phyloP scores from a whole-genome alignment of 2,329 filamentous ascomycete genomes.

The Ramularia endophylla region DNA sequence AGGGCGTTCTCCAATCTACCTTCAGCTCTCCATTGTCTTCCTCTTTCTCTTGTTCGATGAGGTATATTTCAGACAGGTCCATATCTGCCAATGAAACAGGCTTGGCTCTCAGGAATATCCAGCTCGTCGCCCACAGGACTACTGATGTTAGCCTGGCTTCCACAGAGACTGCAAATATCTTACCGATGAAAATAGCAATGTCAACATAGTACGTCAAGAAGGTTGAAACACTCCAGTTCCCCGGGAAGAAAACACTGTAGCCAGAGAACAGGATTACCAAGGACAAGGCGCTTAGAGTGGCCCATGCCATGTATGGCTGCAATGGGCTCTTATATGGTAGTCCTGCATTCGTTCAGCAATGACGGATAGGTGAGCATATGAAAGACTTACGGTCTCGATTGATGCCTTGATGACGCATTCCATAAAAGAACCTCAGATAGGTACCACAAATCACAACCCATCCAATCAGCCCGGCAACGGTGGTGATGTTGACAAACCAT shows the following conservation, averaged over 20 bases:
- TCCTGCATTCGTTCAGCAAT: slow-evolving; percentile 2
- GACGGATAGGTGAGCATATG: no score
- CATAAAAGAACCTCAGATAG: slow-evolving; percentile 13
- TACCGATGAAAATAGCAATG: slow-evolving; percentile 13
- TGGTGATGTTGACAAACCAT: slow-evolving; percentile 18
- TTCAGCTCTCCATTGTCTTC: slow-evolving; percentile 4
- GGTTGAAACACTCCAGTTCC: slow-evolving; percentile 29
- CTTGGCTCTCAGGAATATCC: slow-evolving; percentile 3
- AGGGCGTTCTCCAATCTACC: no score
- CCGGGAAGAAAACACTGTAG: slow-evolving; percentile 49
- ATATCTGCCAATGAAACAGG: slow-evolving; percentile 5
- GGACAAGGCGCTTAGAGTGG: slow-evolving; percentile 50
- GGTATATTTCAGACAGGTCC: slow-evolving; percentile 12
- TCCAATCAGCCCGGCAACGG: slow-evolving; percentile 12
- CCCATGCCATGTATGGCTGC: slow-evolving; percentile 52
- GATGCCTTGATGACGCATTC: slow-evolving; percentile 9
- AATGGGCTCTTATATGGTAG: slow-evolving; percentile 37
- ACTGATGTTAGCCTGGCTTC: not conserved
- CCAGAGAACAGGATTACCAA: slow-evolving; percentile 63
- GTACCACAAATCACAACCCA: slow-evolving; percentile 16
- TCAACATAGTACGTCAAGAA: slow-evolving; percentile 17
- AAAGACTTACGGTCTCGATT: slow-evolving; percentile 7
- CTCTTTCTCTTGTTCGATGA: slow-evolving; percentile 14
- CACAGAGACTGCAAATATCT: not conserved
- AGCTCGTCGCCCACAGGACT: slow-evolving; percentile 8